Evolutionary conservation across 2,329 filamentous ascomycete species (phyloP).

Genomic region (Pseudogymnoascus sp.): DNA sequence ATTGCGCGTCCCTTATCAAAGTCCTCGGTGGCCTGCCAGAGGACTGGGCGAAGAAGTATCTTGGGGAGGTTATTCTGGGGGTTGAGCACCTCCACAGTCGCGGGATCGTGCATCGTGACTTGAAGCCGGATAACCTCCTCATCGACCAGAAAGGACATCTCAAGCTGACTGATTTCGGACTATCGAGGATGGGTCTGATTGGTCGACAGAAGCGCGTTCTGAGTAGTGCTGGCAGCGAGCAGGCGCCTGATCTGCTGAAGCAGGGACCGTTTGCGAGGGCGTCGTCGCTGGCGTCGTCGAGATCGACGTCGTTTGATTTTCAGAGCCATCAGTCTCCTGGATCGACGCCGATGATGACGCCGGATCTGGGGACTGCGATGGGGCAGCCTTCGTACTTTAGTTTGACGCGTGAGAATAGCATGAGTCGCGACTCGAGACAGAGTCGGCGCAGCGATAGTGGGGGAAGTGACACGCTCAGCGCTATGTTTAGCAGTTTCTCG

Average conservation of each 20-base stretch:
- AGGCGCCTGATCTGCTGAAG: conserved; percentile 87
- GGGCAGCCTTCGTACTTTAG: conserved; percentile 91
- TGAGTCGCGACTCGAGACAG: conserved; percentile 58
- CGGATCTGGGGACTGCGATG: conserved; percentile 58
- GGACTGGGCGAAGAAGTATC: conserved; percentile 97
- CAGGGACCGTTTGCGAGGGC: conserved; percentile 84
- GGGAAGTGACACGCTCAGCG: conserved; percentile 74
- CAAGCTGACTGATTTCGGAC: conserved; percentile 93
- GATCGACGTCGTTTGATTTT: conserved; percentile 88
- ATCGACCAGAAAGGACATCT: conserved; percentile 96
- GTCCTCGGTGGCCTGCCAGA: conserved; percentile 85
- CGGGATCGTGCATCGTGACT: conserved; percentile 90
- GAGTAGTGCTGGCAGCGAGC: conserved; percentile 67
- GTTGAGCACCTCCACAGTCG: conserved; percentile 92
- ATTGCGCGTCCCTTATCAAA: conserved; percentile 94
- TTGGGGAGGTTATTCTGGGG: conserved; percentile 92
- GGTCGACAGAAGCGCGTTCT: conserved; percentile 92
- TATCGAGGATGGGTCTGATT: conserved; percentile 94
- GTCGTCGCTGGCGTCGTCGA: conserved; percentile 78
- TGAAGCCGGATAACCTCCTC: conserved; percentile 94
- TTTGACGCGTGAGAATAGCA: conserved; percentile 51
- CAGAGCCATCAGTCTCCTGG: conserved; percentile 72
- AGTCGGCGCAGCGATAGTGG: conserved; percentile 89
- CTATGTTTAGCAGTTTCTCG: conserved; percentile 75
- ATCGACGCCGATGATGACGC: conserved; percentile 79